Evolutionary conservation across 345 rosid genomes (phyloP).

Genomic region (Eucalyptus polyanthemos): DNA sequence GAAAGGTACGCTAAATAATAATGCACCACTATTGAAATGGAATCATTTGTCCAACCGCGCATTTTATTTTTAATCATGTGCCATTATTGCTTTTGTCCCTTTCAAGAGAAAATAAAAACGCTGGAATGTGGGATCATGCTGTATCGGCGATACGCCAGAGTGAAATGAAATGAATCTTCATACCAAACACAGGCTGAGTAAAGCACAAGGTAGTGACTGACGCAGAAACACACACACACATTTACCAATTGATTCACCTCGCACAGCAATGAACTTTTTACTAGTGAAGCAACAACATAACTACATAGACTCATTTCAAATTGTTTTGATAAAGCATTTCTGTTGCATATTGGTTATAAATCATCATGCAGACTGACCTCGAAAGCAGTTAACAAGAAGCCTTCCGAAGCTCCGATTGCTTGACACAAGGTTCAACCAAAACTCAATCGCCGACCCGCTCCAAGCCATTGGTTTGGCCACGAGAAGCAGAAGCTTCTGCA

Average conservation of each 20-base stretch:
- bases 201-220: not conserved
- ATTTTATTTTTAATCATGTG: not conserved
- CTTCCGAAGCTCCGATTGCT: constrained; percentile 12
- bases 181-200: not conserved
- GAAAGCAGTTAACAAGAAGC: constrained; percentile 11
- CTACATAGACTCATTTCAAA: not conserved
- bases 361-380: constrained; percentile 3
- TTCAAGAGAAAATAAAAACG: not conserved
- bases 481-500: constrained; percentile 23
- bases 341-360: not conserved
- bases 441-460: constrained; percentile 28
- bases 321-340: not conserved
- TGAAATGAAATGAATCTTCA: not conserved
- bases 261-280: not conserved
- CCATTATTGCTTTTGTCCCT: not conserved
- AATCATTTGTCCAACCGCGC: not conserved
- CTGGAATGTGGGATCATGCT: not conserved
- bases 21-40: not conserved
- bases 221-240: not conserved
- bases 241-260: not conserved
- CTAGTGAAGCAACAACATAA: not conserved
- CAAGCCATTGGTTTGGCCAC: constrained; percentile 23
- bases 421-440: constrained; percentile 33
- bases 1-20: not conserved
- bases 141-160: not conserved